A percentile compares a stretch with the other conserved stretches of the same genome.
These are phyloP conservation scores for Venturia nashicola DNA, from an alignment of 2,329 filamentous ascomycete species.

Conservation along the genomic window DNA sequence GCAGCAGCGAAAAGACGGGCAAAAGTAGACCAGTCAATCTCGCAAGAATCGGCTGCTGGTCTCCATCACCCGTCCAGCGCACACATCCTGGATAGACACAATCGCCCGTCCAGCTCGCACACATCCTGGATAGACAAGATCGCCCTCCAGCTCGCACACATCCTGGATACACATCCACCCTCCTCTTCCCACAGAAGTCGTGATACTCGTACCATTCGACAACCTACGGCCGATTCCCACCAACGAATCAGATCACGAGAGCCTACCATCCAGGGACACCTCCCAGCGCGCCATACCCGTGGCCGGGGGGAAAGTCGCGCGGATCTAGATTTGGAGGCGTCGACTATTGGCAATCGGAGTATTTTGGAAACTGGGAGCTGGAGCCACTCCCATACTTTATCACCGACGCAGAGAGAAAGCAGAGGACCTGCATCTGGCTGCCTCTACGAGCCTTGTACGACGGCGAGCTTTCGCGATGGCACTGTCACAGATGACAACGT, in stretches of 20 bases:
- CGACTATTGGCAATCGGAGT: neutral
- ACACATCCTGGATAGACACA: neutral
- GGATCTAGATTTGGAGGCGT: neutral
- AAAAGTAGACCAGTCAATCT: neutral
- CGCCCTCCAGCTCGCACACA: neutral
- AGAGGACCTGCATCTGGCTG: constrained; percentile 1
- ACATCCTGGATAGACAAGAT: neutral
- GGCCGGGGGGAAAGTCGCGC: neutral
- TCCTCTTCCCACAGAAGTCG: neutral
- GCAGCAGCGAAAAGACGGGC: neutral
- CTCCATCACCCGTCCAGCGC: neutral
- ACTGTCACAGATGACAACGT: neutral
- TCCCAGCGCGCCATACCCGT: neutral
- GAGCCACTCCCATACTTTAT: neutral
- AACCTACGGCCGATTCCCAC: neutral
- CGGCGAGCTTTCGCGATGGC: constrained; percentile 7
- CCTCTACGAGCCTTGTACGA: constrained; percentile 1
- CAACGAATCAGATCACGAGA: neutral
- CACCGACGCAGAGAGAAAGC: neutral
- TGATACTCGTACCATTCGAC: neutral
- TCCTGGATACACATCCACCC: neutral
- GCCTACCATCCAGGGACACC: neutral
- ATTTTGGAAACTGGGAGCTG: neutral
- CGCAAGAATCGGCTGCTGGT: neutral
- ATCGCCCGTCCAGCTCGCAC: neutral